phyloP scores from a whole-genome alignment of 257 asterid species.

The Echium plantagineum region DNA sequence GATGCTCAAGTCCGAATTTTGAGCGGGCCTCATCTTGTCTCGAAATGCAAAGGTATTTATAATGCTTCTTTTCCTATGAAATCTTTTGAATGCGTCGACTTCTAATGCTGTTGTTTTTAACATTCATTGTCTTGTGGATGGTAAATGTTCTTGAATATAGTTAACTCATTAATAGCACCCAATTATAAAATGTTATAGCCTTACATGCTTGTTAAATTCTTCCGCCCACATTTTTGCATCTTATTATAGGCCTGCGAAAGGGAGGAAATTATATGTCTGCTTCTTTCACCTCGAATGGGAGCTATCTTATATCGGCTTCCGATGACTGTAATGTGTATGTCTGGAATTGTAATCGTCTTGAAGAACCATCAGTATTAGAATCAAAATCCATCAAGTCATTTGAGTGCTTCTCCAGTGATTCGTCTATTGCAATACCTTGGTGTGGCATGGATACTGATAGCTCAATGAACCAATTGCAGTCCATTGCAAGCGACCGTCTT shows the following conservation, averaged over 20 bases:
- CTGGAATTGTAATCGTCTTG: constrained; percentile 44
- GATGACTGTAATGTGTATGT: constrained; percentile 67
- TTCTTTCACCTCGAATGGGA: constrained; percentile 58
- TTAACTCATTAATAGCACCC: neutral
- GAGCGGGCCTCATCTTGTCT: constrained; percentile 42
- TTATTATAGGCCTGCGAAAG: constrained; percentile 48
- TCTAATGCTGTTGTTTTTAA: too few species aligned
- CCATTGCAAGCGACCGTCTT: constrained; percentile 18
- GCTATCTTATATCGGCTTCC: constrained; percentile 64
- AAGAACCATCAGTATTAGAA: constrained; percentile 20
- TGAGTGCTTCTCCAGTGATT: constrained; percentile 57
- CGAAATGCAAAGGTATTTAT: constrained; percentile 58
- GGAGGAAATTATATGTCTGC: constrained; percentile 55
- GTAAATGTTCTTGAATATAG: neutral
- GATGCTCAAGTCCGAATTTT: constrained; percentile 73
- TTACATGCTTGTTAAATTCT: neutral
- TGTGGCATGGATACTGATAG: constrained; percentile 35
- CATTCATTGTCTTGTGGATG: neutral
- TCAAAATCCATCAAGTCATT: constrained; percentile 44
- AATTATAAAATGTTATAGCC: too few species aligned
- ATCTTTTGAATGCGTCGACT: too few species aligned
- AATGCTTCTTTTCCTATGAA: constrained; percentile 1
- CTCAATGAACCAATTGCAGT: constrained; percentile 17
- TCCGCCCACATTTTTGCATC: constrained; percentile 1
- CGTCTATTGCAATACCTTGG: constrained; percentile 86